A percentile compares a stretch with the other conserved stretches of the same genome.
phyloP scores from a whole-genome alignment of 441 rosid species.

The Syzygium malaccense region DNA sequence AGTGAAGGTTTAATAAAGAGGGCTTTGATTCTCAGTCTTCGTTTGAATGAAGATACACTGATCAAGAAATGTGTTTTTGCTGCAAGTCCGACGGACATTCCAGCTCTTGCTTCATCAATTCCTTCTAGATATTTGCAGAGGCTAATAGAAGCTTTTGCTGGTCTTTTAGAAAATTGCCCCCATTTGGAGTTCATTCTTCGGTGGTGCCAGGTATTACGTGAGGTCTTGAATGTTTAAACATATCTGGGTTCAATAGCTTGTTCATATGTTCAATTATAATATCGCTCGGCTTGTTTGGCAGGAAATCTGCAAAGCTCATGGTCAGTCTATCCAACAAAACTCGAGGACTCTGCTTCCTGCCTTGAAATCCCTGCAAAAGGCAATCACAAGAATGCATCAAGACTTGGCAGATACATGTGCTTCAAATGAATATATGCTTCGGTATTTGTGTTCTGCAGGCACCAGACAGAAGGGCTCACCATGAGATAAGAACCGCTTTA shows the following conservation, averaged over 20 bases:
- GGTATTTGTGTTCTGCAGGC: constrained; percentile 61
- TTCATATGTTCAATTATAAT: background rate
- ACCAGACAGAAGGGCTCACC: background rate
- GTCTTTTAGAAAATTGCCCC: constrained; percentile 85
- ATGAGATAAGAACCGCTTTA: background rate
- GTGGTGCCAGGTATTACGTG: constrained; percentile 76
- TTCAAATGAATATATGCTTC: constrained; percentile 82
- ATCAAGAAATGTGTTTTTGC: constrained; percentile 78
- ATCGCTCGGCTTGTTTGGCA: constrained; percentile 17
- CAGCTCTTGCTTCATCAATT: constrained; percentile 60
- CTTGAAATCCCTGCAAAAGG: constrained; percentile 78
- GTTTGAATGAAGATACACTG: constrained; percentile 75
- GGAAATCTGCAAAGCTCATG: constrained; percentile 88
- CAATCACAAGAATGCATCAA: constrained; percentile 77
- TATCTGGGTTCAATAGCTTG: background rate
- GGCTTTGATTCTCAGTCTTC: constrained; percentile 84
- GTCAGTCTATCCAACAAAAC: constrained; percentile 68
- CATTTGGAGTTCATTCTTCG: constrained; percentile 82
- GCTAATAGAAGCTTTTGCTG: constrained; percentile 71
- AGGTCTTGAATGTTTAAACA: background rate
- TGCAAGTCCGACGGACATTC: constrained; percentile 55
- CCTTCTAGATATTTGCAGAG: constrained; percentile 74
- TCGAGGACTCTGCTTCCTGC: constrained; percentile 79
- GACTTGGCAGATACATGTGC: constrained; percentile 91
- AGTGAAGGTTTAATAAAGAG: constrained; percentile 53